phyloP scores from a whole-genome alignment of 2,329 filamentous ascomycete genomes.

The Nannizzia gypsea region DNA sequence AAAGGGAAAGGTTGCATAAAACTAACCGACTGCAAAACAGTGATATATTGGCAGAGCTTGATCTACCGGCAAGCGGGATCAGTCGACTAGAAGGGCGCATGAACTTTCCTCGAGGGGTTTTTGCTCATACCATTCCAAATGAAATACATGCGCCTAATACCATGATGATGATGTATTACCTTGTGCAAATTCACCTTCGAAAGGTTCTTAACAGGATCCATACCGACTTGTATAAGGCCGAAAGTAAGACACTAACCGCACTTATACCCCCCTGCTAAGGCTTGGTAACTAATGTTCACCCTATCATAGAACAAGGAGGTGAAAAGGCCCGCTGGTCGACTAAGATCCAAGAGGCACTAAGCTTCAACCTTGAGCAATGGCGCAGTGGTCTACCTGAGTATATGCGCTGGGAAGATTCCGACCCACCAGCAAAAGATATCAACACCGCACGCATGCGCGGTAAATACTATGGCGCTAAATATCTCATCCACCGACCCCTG shows the following conservation, averaged over 20 bases:
- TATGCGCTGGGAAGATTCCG: slow-evolving; percentile 54
- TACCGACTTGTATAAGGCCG: slow-evolving; percentile 41
- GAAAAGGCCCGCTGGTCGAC: slow-evolving; percentile 26
- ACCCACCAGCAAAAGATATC: slow-evolving; percentile 62
- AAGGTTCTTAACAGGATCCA: slow-evolving; percentile 47
- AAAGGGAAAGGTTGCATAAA: background rate
- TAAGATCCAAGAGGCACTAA: slow-evolving; percentile 31
- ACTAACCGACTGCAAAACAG: slow-evolving; percentile 32
- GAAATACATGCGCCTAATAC: slow-evolving; percentile 25
- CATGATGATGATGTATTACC: slow-evolving; percentile 46
- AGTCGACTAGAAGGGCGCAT: slow-evolving; percentile 42
- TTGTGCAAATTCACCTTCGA: slow-evolving; percentile 49
- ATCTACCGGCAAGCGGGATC: slow-evolving; percentile 50
- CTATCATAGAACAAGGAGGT: slow-evolving; percentile 12
- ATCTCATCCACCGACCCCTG: slow-evolving; percentile 79
- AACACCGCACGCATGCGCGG: slow-evolving; percentile 72
- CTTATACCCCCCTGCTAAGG: background rate
- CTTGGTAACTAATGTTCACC: background rate
- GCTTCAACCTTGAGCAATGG: slow-evolving; percentile 44
- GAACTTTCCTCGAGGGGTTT: slow-evolving; percentile 28
- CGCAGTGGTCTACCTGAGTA: slow-evolving; percentile 37
- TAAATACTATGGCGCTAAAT: slow-evolving; percentile 87
- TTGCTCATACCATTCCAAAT: slow-evolving; percentile 23
- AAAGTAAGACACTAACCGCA: slow-evolving; percentile 17
- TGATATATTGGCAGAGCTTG: slow-evolving; percentile 82